Base-by-base conservation (phyloP, 257 asterid genomes). In the Solanum peruvianum region DNA sequence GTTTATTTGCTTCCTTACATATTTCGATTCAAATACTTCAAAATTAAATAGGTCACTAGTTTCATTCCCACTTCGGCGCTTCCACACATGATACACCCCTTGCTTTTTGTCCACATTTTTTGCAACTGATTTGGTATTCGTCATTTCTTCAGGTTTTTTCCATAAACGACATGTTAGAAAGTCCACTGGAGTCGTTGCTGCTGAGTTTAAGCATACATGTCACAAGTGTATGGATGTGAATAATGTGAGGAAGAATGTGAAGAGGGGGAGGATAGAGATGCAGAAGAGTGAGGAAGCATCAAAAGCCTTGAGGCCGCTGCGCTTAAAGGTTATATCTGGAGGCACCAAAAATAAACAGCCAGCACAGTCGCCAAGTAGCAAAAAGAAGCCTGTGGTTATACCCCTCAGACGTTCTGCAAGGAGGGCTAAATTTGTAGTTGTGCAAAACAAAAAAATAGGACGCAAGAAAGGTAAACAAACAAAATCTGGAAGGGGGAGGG, bases 331-430 rank as follows among this genome's bases (percentile, higher is more conserved):
- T 86, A 91, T 91, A 90, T 93, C 89, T 58, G 88, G 85, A 62
- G 86, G 23, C 86, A 92, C 91, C 60, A 92, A 90, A 89, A 89
- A 39, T 83, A 94, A 91, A 90, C 92, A 84, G 86, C 87, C 64
- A 82, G 87, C 85, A 88, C 90, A 89, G n/a, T 88, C 90, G 29
- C 89, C 81, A 90, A 92, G 84, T 76, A 92, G 75, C 60, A 93
- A 88, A 88, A 86, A 90, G 82, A 92, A 86, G 88, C 86, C 92
- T 62, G 31, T 92, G 72, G 92, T 89, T 85, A 88, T 92, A 83
- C 97, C 99, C 88, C 88, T 95, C 90, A 94, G 99, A n/a, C 96
- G 99, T 56, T 96, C 99, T 87, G 93, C 97, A 78, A 95, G 99
- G 91, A 90, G 89, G 87, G 93, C 93, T 84, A 96, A 91, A 89